phyloP scores from a whole-genome alignment of 805 yeast species.

The Priceomyces haplophilus region DNA sequence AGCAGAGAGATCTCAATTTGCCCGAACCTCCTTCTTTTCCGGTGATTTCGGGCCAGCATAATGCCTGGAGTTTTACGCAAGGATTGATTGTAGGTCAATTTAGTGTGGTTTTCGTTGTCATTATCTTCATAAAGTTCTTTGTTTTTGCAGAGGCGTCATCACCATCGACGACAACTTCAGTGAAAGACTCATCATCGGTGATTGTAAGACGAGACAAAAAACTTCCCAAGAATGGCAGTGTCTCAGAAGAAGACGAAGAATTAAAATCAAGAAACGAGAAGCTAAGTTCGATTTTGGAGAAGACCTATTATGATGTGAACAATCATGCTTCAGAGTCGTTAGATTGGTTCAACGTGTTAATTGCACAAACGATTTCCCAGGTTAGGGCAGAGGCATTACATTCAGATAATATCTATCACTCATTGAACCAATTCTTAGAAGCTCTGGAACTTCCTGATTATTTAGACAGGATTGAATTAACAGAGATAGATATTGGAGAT shows the following conservation, averaged over 20 bases:
- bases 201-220: conserved; percentile 32
- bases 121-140: conserved; percentile 69
- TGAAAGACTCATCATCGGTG: conserved; percentile 30
- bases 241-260: conserved; percentile 15
- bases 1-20: conserved; percentile 22
- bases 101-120: conserved; percentile 61
- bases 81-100: conserved; percentile 73
- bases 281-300: conserved; percentile 63
- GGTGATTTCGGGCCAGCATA: conserved; percentile 4
- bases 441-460: conserved; percentile 72
- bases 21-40: conserved; percentile 10
- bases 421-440: conserved; percentile 64
- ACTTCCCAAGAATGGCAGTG: conserved; percentile 13
- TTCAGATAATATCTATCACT: conserved; percentile 80
- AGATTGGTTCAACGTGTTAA: conserved; percentile 94
- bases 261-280: conserved; percentile 14
- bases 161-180: conserved; percentile 22
- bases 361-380: conserved; percentile 88
- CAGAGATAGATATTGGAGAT: conserved; percentile 89
- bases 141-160: conserved; percentile 67
- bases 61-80: conserved; percentile 67
- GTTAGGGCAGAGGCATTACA: conserved; percentile 83
- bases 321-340: conserved; percentile 85
- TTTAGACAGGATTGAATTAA: conserved; percentile 70
- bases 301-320: conserved; percentile 87